Conservation (phyloP, 306 rosid genomes). For the Cucumis melo region DNA sequence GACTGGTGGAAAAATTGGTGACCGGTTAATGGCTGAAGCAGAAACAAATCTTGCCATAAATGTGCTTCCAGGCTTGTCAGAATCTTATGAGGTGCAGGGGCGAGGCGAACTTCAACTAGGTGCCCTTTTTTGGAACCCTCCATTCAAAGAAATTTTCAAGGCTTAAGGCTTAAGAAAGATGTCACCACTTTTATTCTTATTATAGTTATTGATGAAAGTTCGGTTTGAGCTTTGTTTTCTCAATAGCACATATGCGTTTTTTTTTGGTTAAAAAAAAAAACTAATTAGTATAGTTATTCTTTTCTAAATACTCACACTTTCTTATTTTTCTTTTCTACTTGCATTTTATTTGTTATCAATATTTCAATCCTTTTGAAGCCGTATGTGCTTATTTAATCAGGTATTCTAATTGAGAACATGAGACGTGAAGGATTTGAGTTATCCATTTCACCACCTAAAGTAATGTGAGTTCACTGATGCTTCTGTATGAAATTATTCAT, state of each 20-base stretch:
- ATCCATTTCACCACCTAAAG: slow-evolving; percentile 95
- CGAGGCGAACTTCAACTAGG: slow-evolving; percentile 99
- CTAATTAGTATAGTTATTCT: background rate
- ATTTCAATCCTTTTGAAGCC: background rate
- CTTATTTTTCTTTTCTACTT: background rate
- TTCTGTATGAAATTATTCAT: background rate
- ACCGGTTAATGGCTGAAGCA: slow-evolving; percentile 80
- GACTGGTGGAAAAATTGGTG: slow-evolving; percentile 90
- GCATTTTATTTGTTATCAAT: background rate
- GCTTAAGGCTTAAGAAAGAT: background rate
- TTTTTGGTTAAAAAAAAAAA: too few species aligned
- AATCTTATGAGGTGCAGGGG: slow-evolving; percentile 95
- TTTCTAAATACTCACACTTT: background rate
- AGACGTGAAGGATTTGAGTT: slow-evolving; percentile 96
- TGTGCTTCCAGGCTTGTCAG: slow-evolving; percentile 89
- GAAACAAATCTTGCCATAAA: slow-evolving; percentile 98
- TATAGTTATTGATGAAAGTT: too few species aligned
- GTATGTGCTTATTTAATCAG: slow-evolving; percentile 33
- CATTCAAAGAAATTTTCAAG: background rate
- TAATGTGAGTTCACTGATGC: slow-evolving; percentile 59
- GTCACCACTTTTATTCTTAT: background rate
- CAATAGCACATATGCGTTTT: too few species aligned
- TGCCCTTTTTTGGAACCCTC: slow-evolving; percentile 23
- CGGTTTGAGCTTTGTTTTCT: too few species aligned
- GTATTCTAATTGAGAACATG: slow-evolving; percentile 95